Base-by-base conservation (phyloP, 1,284 basidiomycete species). In the Coniferiporia weirii region DNA sequence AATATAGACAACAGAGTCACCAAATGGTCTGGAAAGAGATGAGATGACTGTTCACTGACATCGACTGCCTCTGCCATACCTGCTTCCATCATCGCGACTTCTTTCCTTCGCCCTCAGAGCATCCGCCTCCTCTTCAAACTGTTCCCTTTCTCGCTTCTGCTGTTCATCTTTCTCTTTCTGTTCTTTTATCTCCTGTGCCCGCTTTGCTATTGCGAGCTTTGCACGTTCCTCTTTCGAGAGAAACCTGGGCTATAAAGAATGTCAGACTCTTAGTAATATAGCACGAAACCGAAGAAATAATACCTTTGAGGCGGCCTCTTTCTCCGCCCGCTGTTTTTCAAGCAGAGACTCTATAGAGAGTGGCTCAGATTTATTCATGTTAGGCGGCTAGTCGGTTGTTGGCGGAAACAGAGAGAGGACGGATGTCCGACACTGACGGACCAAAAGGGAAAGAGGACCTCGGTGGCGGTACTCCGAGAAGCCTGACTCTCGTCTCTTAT, bases 241-340 rank as follows among this genome's bases (percentile, higher is more conserved):
- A 76, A 96, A 96, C 71, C 84, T 94, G 36, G 93, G 93, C 92
- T 95, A 71, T 19, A 36, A 17, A 36, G 56, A 59, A 27, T 17
- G 54, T 20, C 17, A 45, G 50, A 56, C 53, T 40, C 48, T 40
- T 2, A 27, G 27, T 27, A 27, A 62, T 52, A 51, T 38, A 52
- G 52, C 50, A 63, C 48, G 53, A 58, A 50, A 36, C 55, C 54
- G 54, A 48, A 59, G 57, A 38, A 69, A 74, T 2, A 2, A 19
- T 63, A 92, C 93, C 81, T 93, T 95, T 54, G 92, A 77, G 54
- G 93, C 90, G 1, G 89, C 90, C 65, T 95, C 93, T 67, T 88
- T 92, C 70, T 95, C 93, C 45, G 80, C 82, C 64, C 83, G 87
- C 74, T 98, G 95, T 72, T 89, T 90, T 66, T 89, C 84, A 13